A percentile compares a stretch with the other conserved stretches of the same genome.
phyloP scores from a whole-genome alignment of 2,329 filamentous ascomycete genomes.

The Botrytis byssoidea region DNA sequence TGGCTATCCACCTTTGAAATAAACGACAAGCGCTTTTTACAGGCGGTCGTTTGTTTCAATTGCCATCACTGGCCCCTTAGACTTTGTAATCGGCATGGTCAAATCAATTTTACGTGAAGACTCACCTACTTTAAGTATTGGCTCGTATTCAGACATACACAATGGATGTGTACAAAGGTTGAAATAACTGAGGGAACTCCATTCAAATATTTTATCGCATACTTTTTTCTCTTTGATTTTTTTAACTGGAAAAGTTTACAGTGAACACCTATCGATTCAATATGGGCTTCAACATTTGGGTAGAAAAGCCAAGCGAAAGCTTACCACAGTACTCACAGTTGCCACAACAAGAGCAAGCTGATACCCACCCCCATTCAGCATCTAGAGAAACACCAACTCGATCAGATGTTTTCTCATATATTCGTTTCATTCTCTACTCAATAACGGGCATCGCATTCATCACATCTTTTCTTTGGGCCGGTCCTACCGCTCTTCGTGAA shows the following conservation, averaged over 20 bases:
- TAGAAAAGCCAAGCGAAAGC: neutral
- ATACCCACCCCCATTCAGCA: neutral
- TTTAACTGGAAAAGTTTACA: too few relatives aligned
- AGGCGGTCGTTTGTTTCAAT: neutral
- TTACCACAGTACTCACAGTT: conserved; percentile 1
- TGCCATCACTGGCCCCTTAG: neutral
- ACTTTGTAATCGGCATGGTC: neutral
- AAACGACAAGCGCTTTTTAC: neutral
- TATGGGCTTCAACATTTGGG: neutral
- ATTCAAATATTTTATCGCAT: neutral
- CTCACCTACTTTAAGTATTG: neutral
- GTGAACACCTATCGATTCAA: neutral
- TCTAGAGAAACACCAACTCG: neutral
- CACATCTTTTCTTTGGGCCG: conserved; percentile 8
- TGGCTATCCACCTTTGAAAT: neutral
- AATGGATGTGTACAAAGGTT: neutral
- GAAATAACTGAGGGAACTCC: neutral
- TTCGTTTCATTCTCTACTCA: conserved; percentile 7
- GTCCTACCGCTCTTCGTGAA: neutral
- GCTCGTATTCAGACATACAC: neutral
- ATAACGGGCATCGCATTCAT: conserved; percentile 8
- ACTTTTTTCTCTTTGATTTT: neutral
- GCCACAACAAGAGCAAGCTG: neutral
- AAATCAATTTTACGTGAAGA: neutral
- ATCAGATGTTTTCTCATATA: neutral